phyloP scores from a whole-genome alignment of 768 basidiomycete genomes.

The Leccinum boreale region DNA sequence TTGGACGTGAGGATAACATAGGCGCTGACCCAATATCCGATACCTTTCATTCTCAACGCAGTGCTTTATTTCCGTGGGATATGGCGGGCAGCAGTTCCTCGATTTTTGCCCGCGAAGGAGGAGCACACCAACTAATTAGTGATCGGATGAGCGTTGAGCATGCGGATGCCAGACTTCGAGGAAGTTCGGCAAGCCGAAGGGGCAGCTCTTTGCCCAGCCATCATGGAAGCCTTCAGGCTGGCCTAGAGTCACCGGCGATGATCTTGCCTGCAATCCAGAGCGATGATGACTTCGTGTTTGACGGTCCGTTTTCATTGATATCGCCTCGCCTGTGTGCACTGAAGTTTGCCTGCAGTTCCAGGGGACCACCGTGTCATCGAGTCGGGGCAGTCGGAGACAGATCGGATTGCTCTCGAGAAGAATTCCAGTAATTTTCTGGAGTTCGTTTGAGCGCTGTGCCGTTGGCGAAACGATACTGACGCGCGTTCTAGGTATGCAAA shows the following conservation, averaged over 20 bases:
- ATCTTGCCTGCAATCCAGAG: slow-evolving; percentile 37
- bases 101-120: slow-evolving; percentile 36
- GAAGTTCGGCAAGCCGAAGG: slow-evolving; percentile 52
- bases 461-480: slow-evolving; percentile 10
- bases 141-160: slow-evolving; percentile 49
- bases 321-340: slow-evolving; percentile 2
- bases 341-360: slow-evolving; percentile 26
- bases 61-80: slow-evolving; percentile 81
- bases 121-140: slow-evolving; percentile 33
- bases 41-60: slow-evolving; percentile 54
- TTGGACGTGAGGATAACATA: slow-evolving; percentile 47
- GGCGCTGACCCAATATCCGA: slow-evolving; percentile 43
- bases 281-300: slow-evolving; percentile 65
- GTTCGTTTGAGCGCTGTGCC: slow-evolving; percentile 37
- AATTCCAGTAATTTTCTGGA: slow-evolving; percentile 81
- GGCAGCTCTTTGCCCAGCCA: slow-evolving; percentile 59
- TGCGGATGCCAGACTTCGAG: slow-evolving; percentile 51
- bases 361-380: slow-evolving; percentile 34
- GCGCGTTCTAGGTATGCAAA: slow-evolving; percentile 58
- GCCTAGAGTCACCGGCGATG: slow-evolving; percentile 49
- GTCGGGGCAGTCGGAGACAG: slow-evolving; percentile 53
- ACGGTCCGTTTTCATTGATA: slow-evolving; percentile 41
- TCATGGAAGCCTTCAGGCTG: slow-evolving; percentile 39
- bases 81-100: slow-evolving; percentile 70
- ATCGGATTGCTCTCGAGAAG: slow-evolving; percentile 61